phyloP scores from a whole-genome alignment of 2,329 filamentous ascomycete genomes.

The Parafenestella ontariensis region DNA sequence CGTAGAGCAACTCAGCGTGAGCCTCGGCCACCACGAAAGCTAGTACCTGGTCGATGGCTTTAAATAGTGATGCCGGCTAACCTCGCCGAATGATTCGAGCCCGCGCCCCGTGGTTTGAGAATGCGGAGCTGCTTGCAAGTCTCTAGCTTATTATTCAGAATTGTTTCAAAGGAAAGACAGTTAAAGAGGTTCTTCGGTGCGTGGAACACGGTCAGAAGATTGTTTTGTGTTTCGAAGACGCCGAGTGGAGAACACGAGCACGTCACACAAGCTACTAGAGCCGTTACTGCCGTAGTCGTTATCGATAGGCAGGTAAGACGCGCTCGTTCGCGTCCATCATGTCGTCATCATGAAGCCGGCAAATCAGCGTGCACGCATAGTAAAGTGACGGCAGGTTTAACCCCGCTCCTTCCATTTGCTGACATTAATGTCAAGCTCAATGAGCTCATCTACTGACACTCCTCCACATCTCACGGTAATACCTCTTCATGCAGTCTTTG shows the following conservation, averaged over 20 bases:
- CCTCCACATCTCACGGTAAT: conserved; percentile 1
- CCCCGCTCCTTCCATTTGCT: conserved; percentile 8
- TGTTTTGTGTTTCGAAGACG: not conserved
- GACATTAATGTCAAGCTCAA: not conserved
- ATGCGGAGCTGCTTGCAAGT: too few relatives aligned
- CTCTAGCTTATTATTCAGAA: too few relatives aligned
- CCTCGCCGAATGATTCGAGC: too few relatives aligned
- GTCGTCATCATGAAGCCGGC: conserved; percentile 13
- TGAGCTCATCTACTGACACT: not conserved
- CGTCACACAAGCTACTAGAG: not conserved
- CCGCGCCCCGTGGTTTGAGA: too few relatives aligned
- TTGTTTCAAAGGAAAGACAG: too few relatives aligned
- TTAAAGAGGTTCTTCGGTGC: not conserved
- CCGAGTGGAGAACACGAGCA: not conserved
- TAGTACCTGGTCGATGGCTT: not conserved
- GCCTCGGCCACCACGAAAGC: not conserved
- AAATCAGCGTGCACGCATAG: conserved; percentile 8
- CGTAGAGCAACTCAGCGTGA: not conserved
- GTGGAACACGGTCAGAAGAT: not conserved
- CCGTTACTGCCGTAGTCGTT: too few relatives aligned
- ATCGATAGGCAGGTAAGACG: conserved; percentile 2
- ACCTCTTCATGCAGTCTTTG: conserved; percentile 35
- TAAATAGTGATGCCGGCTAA: not conserved
- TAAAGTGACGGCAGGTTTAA: not conserved
- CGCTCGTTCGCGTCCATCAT: not conserved